Conservation (phyloP, 768 basidiomycete species). For the Cubamyces lactineus region DNA sequence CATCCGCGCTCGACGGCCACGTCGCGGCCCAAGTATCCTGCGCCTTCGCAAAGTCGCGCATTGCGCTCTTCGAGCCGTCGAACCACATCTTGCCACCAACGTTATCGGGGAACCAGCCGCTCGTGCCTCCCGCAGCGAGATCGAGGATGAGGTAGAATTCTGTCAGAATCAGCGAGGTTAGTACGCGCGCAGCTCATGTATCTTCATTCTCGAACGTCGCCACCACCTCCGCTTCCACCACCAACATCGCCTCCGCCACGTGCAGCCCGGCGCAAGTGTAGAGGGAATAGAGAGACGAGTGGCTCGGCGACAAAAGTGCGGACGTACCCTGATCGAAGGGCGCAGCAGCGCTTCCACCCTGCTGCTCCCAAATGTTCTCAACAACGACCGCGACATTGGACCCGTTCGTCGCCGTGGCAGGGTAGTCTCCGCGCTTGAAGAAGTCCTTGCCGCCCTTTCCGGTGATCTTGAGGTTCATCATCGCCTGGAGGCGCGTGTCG, state of each 20-base stretch:
- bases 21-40: slow-evolving; percentile 72
- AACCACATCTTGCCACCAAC: slow-evolving; percentile 73
- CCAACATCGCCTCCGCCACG: neutral
- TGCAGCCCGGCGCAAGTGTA: no score
- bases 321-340: slow-evolving; percentile 57
- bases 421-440: slow-evolving; percentile 56
- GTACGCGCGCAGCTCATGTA: neutral
- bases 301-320: slow-evolving; percentile 4
- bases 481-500: slow-evolving; percentile 54
- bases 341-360: slow-evolving; percentile 49
- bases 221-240: neutral
- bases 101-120: slow-evolving; percentile 63
- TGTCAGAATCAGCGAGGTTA: slow-evolving; percentile 26
- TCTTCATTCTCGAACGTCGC: neutral
- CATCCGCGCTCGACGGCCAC: slow-evolving; percentile 67
- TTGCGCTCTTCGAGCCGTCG: slow-evolving; percentile 63
- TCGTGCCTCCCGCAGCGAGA: slow-evolving; percentile 81
- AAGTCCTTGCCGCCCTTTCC: slow-evolving; percentile 49
- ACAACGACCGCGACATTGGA: slow-evolving; percentile 44
- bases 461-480: slow-evolving; percentile 53
- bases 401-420: slow-evolving; percentile 49
- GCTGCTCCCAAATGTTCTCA: slow-evolving; percentile 52
- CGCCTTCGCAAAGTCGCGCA: slow-evolving; percentile 66
- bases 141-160: slow-evolving; percentile 84
- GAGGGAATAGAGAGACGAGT: no score